Base-by-base conservation (phyloP, 202 grass and related monocot species). In the Schoenoplectus triqueter region DNA sequence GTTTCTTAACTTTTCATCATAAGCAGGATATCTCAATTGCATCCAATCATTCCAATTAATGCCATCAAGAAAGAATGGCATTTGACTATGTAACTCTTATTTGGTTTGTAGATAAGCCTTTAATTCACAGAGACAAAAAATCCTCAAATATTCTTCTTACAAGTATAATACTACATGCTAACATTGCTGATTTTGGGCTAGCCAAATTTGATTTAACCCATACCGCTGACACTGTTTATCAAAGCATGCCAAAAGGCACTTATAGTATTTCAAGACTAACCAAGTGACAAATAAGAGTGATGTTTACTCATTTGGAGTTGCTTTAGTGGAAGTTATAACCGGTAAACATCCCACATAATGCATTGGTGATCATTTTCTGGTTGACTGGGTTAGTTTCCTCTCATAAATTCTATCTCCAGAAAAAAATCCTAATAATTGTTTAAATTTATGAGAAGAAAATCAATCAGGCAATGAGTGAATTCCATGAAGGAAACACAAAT, bases 121-220 rank as follows among this genome's bases (percentile, higher is more conserved):
- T 94, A 73, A 97, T 97, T 74, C 95, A 97, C 69, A 87, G 92
- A 86, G 95, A 97, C 76, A 94, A 94, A 56, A 97, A 97, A 89
- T 97, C 92, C 65, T 97, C 95, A 0, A 97, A 97, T 69, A 97
- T 97, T 72, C 95, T 97, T 55, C 82, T 94, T 22, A 88, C 83
- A 9, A 83, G 85, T 42, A 31, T 31, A 31, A 94, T 88, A 72
- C 86, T 66, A 3, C 92, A 91, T 70, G 95, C 90, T 19, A 94
- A 93, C 86, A 90, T 94, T 50, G 92, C 90, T 56, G 95, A 97
- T 85, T 97, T 97, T 73, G 95, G 95, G 66, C 94, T 97, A 3
- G 90, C 95, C 62, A 90, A 89, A 85, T 79, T 91, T 46, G 86
- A 81, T 76, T 85, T 85, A 6, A 88, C 45, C 45, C 90, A 97